A percentile compares a stretch with the other conserved stretches of the same genome.
phyloP scores from a whole-genome alignment of 78 protist genomes.

The Cavenderia fasciculata region DNA sequence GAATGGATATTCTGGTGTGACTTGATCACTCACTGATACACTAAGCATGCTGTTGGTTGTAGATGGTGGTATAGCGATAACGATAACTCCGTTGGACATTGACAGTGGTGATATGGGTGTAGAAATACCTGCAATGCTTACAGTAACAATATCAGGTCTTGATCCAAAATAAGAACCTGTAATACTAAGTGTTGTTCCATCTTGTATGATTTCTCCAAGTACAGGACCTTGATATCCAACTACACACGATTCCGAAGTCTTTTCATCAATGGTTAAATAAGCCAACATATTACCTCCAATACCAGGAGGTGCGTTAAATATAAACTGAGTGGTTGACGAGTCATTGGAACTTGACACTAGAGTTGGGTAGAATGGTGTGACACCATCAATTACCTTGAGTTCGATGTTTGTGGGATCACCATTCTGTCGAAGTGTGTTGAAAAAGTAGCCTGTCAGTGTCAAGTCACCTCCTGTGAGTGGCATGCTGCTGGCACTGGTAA shows the following conservation, averaged over 20 bases:
- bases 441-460: background rate
- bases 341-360: too few relatives aligned
- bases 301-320: too few relatives aligned
- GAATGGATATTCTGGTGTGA: background rate
- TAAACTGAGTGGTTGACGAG: too few relatives aligned
- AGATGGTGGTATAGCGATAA: too few relatives aligned
- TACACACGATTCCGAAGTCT: too few relatives aligned
- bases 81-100: too few relatives aligned
- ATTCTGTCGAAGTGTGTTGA: background rate
- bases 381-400: too few relatives aligned
- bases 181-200: background rate
- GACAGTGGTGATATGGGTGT: too few relatives aligned
- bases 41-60: background rate
- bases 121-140: background rate
- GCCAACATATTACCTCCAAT: too few relatives aligned
- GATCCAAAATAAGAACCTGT: background rate
- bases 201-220: background rate
- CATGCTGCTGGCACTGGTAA: background rate
- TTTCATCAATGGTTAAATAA: too few relatives aligned
- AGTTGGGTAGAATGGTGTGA: too few relatives aligned
- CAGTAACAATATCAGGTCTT: background rate
- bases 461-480: background rate
- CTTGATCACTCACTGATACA: background rate
- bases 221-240: too few relatives aligned
- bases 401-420: background rate